Base-by-base conservation (phyloP, 2,329 filamentous ascomycete species). In the Scolecobasidium constrictum region DNA sequence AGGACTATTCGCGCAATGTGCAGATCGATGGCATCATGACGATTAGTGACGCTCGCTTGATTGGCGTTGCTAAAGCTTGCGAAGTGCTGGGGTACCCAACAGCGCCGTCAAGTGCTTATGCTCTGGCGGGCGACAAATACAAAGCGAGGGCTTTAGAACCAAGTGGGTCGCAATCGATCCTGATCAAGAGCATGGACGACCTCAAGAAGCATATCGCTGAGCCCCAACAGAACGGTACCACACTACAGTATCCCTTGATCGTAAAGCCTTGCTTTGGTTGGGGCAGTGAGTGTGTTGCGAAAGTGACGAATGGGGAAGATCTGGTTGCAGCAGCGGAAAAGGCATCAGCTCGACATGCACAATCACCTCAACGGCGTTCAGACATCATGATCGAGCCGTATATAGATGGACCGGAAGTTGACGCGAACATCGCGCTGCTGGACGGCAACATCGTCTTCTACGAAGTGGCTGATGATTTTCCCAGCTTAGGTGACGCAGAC, bases 401-500 rank as follows among this genome's bases (percentile, higher is more conserved):
- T 42, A 47, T 60, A 16, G 55, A 59, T 5, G 65, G 65, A 0
- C 65, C 65, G 0, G 65, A 68, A 44, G 52, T 68, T 1, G 64
- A 67, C 44, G 60, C 54, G 37, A 67, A 67, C 49, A 52, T 69
- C 19, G 53, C 63, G 4, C 42, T 68, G 1, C 49, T 52, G 12
- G 52, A 67, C 38, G 63, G 63, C 1, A 50, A 66, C 28, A 35
- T 67, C 2, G 44, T 68, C 4, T 68, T 66, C 47, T 59, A 48
- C 45, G 61, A 68, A 28, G 49, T 65, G 3, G 48, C 49, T 5
- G 64, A 68, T 41, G 57, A 66, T 36, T 61, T 64, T 40, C 63
- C 65, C 5, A 54, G 50, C 33, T 39, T 42, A 2, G 62, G 46
- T 3, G 57, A 62, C 35, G 37, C 18, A 2, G 43, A 39, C 13